phyloP scores from a whole-genome alignment of 371 early-diverging fungal species.

The Nematocida sp. region DNA sequence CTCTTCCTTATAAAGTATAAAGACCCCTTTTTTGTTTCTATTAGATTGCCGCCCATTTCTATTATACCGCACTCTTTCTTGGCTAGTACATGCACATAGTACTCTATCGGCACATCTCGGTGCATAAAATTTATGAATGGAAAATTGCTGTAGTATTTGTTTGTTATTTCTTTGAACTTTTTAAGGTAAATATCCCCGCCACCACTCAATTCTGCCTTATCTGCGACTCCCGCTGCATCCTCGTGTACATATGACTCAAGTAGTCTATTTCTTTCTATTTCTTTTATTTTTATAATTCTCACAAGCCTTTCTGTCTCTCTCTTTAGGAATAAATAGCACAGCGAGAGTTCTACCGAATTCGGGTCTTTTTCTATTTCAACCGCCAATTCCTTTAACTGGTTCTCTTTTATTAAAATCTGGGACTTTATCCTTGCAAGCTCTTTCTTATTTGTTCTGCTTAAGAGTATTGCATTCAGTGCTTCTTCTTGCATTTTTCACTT shows the following conservation, averaged over 20 bases:
- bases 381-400: conserved; percentile 5
- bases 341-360: conserved; percentile 25
- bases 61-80: conserved; percentile 47
- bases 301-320: conserved; percentile 49
- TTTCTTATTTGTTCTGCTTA: conserved; percentile 2
- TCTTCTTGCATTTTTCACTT: conserved; percentile 49
- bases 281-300: conserved; percentile 18
- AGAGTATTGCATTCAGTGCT: conserved; percentile 13
- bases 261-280: conserved; percentile 22
- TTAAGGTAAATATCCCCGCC: background rate
- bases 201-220: background rate
- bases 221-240: background rate
- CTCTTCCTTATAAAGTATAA: conserved; percentile 52
- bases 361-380: conserved; percentile 10
- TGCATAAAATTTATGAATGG: conserved; percentile 19
- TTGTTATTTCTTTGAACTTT: conserved; percentile 32
- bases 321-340: conserved; percentile 33
- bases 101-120: conserved; percentile 34
- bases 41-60: conserved; percentile 39
- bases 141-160: conserved; percentile 24
- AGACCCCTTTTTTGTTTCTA: conserved; percentile 48
- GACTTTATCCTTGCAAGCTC: conserved; percentile 4
- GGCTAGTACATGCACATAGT: conserved; percentile 36
- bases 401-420: conserved; percentile 32
- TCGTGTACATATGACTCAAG: background rate